Base-by-base conservation (phyloP, 352 stramenopile genomes). In the Phytophthora idaei region DNA sequence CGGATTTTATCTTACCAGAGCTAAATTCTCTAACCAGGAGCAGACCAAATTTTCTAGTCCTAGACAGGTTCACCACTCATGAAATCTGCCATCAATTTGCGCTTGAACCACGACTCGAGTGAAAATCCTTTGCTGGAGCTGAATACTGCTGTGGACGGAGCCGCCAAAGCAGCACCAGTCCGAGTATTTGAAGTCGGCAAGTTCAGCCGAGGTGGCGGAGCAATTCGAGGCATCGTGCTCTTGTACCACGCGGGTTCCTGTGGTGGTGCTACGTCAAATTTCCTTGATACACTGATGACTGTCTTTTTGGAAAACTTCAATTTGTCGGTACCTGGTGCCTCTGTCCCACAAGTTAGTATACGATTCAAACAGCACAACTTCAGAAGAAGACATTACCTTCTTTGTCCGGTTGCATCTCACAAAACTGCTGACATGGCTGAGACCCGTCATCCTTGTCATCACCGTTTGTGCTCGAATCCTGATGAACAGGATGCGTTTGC, bases 101-200 rank as follows among this genome's bases (percentile, higher is more conserved):
- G 57, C 27, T 73, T 67, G 27, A 73, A 76, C 71, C 71, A 78
- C 21, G 47, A 65, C 27, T 59, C 39, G 41, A 85, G 73, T 21
- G 77, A 82, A 64, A 86, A 86, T 3, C 58, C 56, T 21, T 71
- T 47, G 42, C 73, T 86, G 12, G 77, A 82, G 67, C 57, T 76
- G 27, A 83, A 78, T 5, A 72, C 54, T 34, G 52, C 31, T 15
- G 57, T 63, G 2, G 61, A 65, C 25, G 61, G 51, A 57, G 57
- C 59, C 55, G 57, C 2, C 10, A 75, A 39, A 10, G 57, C n/a
- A 31, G 41, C 41, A 2, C 42, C 31, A 54, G 12, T n/a, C 12
- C 39, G 51, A 51, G 41, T 17, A 32, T 17, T 27, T 21, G 47
- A 69, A 42, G 32, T 11, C 1, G 34, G 27, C 12, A 52, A 7